These are phyloP conservation scores for Striga hermonthica DNA, from an alignment of 305 asterid species.

Conservation along the genomic window DNA sequence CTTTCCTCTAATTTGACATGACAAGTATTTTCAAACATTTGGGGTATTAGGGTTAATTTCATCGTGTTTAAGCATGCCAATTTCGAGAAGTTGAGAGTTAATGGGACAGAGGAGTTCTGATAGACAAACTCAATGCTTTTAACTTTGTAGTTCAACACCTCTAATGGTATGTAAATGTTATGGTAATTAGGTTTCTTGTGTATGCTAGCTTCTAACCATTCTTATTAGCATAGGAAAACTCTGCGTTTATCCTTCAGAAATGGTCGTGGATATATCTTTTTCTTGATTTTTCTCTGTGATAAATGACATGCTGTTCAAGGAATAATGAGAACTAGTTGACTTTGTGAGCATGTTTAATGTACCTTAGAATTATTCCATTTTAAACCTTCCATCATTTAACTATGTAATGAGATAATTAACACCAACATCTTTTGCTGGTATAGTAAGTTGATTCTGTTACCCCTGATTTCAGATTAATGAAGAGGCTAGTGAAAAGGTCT, in stretches of 20 bases:
- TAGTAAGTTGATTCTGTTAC: conserved; percentile 8
- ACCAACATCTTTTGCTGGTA: not conserved
- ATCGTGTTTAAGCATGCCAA: too few relatives aligned
- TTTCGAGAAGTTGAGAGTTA: not conserved
- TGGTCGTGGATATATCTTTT: not conserved
- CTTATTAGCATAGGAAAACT: not conserved
- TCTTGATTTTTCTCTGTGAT: not conserved
- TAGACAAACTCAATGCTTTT: too few relatives aligned
- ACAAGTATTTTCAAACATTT: too few relatives aligned
- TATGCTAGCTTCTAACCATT: not conserved
- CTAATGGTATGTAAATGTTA: not conserved
- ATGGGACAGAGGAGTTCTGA: not conserved
- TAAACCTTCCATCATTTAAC: too few relatives aligned
- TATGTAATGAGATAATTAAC: too few relatives aligned
- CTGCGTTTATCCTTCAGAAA: too few relatives aligned
- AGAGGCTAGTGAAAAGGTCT: conserved; percentile 81
- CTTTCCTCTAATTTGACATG: too few relatives aligned
- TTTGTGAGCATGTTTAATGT: too few relatives aligned
- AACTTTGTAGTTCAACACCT: not conserved
- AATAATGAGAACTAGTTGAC: not conserved
- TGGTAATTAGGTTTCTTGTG: not conserved
- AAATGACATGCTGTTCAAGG: not conserved
- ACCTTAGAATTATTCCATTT: too few relatives aligned
- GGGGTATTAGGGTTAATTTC: too few relatives aligned
- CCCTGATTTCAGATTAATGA: conserved; percentile 70